A percentile compares a stretch with the other conserved stretches of the same genome.
phyloP scores from a whole-genome alignment of 371 early-diverging fungal species.

The Mortierella sp. region DNA sequence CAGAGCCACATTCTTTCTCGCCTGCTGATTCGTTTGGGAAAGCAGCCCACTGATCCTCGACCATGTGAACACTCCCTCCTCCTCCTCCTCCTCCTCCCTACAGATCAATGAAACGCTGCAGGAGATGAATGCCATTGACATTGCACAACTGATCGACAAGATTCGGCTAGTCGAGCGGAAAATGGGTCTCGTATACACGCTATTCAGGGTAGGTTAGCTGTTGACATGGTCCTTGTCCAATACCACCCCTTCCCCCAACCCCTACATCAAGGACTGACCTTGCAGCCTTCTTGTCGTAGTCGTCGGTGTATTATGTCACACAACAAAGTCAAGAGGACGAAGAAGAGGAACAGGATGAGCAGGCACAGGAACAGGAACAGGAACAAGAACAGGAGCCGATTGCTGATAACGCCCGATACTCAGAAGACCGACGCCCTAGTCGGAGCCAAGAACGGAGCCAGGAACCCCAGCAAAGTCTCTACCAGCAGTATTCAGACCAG shows the following conservation, averaged over 20 bases:
- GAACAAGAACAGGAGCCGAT: constrained; percentile 6
- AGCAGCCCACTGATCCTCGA: too few relatives aligned
- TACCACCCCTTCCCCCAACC: not conserved
- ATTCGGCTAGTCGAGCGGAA: constrained; percentile 50
- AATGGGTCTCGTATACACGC: constrained; percentile 51
- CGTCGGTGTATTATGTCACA: constrained; percentile 36
- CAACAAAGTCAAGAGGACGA: too few relatives aligned
- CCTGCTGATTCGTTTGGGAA: too few relatives aligned
- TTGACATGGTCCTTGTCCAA: not conserved
- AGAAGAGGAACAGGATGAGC: too few relatives aligned
- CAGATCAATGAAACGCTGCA: constrained; percentile 47
- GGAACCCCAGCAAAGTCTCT: too few relatives aligned
- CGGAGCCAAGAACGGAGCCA: constrained; percentile 6
- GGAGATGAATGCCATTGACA: constrained; percentile 48
- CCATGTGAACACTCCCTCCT: too few relatives aligned
- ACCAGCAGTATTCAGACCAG: constrained; percentile 3
- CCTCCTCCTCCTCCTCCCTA: too few relatives aligned
- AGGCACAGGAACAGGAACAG: constrained; percentile 20
- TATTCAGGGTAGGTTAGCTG: constrained; percentile 28
- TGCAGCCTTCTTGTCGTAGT: constrained; percentile 10
- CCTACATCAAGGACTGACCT: not conserved
- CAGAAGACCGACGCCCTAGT: constrained; percentile 8
- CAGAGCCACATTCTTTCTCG: not conserved
- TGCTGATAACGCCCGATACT: not conserved
- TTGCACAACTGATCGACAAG: constrained; percentile 51